Percentiles rank a stretch among this genome's conserved stretches.
Evolutionary conservation across 2,329 filamentous ascomycete genomes (phyloP).

Genomic region (Paradendryphiella salina): DNA sequence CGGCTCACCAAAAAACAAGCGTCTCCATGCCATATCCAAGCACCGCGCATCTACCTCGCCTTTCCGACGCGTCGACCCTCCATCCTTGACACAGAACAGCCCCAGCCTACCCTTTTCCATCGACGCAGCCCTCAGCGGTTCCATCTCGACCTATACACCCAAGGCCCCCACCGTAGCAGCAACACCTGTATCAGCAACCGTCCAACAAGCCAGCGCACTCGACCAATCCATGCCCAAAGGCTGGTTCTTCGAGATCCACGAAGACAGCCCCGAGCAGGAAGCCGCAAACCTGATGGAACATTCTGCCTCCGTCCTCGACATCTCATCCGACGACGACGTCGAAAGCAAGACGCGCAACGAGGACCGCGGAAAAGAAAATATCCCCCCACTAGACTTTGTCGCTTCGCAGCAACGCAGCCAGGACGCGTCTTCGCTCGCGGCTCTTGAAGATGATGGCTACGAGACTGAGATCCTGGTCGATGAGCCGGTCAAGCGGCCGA

Average conservation of each 20-base stretch:
- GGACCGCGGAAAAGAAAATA: constrained; percentile 87
- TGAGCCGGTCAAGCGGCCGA: constrained; percentile 34
- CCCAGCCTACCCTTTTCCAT: constrained; percentile 72
- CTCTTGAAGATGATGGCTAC: constrained; percentile 11
- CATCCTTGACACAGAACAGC: constrained; percentile 58
- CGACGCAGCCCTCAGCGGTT: constrained; percentile 79
- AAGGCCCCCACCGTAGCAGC: constrained; percentile 44
- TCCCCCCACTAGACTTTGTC: constrained; percentile 65
- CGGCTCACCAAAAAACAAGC: constrained; percentile 76
- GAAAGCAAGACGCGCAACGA: constrained; percentile 58
- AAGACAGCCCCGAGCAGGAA: constrained; percentile 87
- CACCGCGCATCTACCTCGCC: constrained; percentile 65
- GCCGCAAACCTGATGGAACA: constrained; percentile 93
- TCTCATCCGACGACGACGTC: constrained; percentile 83
- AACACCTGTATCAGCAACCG: constrained; percentile 41
- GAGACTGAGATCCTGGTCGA: constrained; percentile 19
- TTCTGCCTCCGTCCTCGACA: constrained; percentile 81
- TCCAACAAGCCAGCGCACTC: constrained; percentile 23
- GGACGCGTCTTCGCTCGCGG: background rate
- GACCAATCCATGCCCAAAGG: constrained; percentile 61
- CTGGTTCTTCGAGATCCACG: constrained; percentile 94
- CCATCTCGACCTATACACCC: constrained; percentile 64
- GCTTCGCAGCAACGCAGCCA: constrained; percentile 22
- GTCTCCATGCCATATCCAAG: constrained; percentile 67
- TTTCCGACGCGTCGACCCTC: constrained; percentile 72